Conservation (phyloP, 1,139 yeast species). For the Candida pseudoviswanathii region DNA sequence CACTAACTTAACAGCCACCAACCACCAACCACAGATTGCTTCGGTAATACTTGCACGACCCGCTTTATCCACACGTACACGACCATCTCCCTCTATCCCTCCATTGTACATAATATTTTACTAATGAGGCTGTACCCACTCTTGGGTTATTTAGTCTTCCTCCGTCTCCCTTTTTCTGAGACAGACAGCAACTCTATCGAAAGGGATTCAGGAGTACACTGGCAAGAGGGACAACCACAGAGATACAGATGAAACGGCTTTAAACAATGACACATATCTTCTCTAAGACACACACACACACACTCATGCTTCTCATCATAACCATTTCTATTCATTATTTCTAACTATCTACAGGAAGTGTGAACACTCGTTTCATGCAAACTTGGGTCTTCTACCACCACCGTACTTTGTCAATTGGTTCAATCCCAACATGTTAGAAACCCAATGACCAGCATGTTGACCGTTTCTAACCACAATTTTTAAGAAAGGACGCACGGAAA, state of each 20-base stretch:
- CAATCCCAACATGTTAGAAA: constrained; percentile 26
- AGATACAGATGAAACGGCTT: no score
- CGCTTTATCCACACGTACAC: background rate
- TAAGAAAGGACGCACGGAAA: constrained; percentile 34
- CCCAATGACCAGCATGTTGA: constrained; percentile 32
- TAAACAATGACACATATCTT: no score
- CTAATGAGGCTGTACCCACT: constrained; percentile 1
- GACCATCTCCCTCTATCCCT: background rate
- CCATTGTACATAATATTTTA: background rate
- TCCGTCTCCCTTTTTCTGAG: no score
- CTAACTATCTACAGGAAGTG: background rate
- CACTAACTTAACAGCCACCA: no score
- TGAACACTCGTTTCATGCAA: background rate
- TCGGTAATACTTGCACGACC: background rate
- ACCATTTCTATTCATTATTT: background rate
- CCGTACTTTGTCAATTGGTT: constrained; percentile 13
- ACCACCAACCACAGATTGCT: background rate
- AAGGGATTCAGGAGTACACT: background rate
- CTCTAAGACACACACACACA: background rate
- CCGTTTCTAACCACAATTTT: constrained; percentile 31
- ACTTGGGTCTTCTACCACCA: background rate
- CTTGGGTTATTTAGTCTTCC: no score
- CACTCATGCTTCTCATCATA: background rate
- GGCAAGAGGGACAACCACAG: no score
- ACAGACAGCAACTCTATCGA: background rate